Percentiles rank a stretch among this genome's conserved stretches.
Evolutionary conservation across 106 monocot genomes (phyloP).

Genomic region (Phalaenopsis equestris): DNA sequence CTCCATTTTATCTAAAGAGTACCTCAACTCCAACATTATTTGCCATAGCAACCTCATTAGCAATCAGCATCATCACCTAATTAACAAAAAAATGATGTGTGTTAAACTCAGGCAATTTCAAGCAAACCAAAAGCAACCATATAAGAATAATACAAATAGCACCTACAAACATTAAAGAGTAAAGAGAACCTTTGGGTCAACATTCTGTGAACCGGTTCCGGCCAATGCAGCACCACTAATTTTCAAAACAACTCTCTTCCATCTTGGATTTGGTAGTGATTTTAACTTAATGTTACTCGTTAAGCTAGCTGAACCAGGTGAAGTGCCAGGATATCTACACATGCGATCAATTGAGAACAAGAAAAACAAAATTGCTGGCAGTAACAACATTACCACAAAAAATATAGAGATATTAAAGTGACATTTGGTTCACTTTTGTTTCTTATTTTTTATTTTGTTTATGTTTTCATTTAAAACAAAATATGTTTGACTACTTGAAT

Average conservation of each 20-base stretch:
- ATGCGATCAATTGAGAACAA: background rate
- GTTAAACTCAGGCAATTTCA: slow-evolving; percentile 14
- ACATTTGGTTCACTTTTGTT: too few species aligned
- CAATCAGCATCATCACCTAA: slow-evolving; percentile 81
- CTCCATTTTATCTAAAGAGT: background rate
- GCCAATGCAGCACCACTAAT: slow-evolving; percentile 68
- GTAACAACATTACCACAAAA: background rate
- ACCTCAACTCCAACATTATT: slow-evolving; percentile 80
- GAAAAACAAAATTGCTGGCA: background rate
- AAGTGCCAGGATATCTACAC: slow-evolving; percentile 41
- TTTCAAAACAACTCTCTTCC: slow-evolving; percentile 85
- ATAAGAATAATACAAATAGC: background rate
- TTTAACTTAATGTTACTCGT: slow-evolving; percentile 45
- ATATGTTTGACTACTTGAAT: too few species aligned
- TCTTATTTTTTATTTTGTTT: too few species aligned
- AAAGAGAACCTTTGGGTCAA: slow-evolving; percentile 67
- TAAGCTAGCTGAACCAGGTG: slow-evolving; percentile 28
- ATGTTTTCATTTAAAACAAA: too few species aligned
- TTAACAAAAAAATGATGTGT: background rate
- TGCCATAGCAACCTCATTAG: slow-evolving; percentile 77
- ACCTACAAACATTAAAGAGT: background rate
- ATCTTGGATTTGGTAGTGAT: slow-evolving; percentile 57
- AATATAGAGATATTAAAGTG: background rate
- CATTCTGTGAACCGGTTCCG: slow-evolving; percentile 67
- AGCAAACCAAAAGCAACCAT: background rate